phyloP scores from a whole-genome alignment of 352 stramenopile species.

The Globisporangium alternatum region DNA sequence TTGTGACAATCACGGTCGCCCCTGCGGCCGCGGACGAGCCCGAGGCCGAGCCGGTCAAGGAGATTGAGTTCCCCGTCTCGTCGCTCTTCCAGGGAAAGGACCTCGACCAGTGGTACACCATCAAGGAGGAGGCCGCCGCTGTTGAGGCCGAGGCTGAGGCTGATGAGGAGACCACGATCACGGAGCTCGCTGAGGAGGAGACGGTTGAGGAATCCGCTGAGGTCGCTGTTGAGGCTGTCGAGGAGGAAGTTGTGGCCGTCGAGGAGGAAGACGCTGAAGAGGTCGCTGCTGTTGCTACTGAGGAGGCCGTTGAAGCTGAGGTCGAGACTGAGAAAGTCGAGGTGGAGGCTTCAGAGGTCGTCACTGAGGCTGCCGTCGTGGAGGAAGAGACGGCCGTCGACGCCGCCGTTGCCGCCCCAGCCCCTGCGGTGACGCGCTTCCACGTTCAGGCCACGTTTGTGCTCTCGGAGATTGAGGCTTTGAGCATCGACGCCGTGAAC shows the following conservation, averaged over 20 bases:
- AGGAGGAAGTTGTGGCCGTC: slow-evolving; percentile 9
- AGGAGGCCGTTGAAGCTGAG: slow-evolving; percentile 13
- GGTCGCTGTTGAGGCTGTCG: slow-evolving; percentile 15
- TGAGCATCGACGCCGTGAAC: slow-evolving; percentile 65
- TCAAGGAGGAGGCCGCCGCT: slow-evolving; percentile 31
- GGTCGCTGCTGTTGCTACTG: slow-evolving; percentile 3
- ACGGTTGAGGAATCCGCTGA: slow-evolving; percentile 19
- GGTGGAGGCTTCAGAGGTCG: slow-evolving; percentile 9
- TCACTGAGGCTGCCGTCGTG: slow-evolving; percentile 4
- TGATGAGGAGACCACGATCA: slow-evolving; percentile 19
- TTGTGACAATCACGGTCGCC: slow-evolving; percentile 68
- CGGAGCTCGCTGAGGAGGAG: slow-evolving; percentile 17
- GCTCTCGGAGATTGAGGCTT: slow-evolving; percentile 74
- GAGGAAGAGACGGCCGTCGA: slow-evolving; percentile 15
- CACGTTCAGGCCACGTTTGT: slow-evolving; percentile 68
- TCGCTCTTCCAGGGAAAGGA: slow-evolving; percentile 60
- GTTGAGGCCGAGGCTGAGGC: slow-evolving; percentile 9
- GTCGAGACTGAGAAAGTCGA: slow-evolving; percentile 17
- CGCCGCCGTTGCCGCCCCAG: slow-evolving; percentile 6
- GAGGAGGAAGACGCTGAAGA: slow-evolving; percentile 5
- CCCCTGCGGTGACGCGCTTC: slow-evolving; percentile 42
- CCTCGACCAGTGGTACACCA: slow-evolving; percentile 73
- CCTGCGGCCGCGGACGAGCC: slow-evolving; percentile 34
- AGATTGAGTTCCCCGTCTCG: slow-evolving; percentile 75
- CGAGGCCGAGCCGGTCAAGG: slow-evolving; percentile 60